A percentile compares a stretch with the other conserved stretches of the same genome.
Conservation (phyloP, 768 basidiomycete species). For the Rubroboletus pulcherrimus region DNA sequence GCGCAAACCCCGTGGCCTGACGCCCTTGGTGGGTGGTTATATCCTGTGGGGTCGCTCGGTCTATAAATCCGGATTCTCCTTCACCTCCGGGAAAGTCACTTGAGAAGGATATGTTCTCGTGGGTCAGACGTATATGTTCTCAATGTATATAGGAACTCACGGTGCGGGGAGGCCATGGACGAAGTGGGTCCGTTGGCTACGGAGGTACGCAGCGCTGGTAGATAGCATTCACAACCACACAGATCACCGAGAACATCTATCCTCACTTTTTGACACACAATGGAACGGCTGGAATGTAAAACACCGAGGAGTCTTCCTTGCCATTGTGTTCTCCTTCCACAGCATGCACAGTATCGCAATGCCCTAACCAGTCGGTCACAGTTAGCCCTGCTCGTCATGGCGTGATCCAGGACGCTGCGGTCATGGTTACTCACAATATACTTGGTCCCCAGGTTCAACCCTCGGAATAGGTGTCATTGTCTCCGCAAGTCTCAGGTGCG, state of each 20-base stretch:
- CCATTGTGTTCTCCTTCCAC: slow-evolving; percentile 50
- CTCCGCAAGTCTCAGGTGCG: slow-evolving; percentile 52
- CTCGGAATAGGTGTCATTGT: slow-evolving; percentile 58
- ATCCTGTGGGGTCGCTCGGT: slow-evolving; percentile 35
- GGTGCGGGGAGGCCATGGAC: slow-evolving; percentile 46
- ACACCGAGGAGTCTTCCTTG: slow-evolving; percentile 47
- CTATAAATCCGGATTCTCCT: slow-evolving; percentile 44
- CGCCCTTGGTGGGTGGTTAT: slow-evolving; percentile 35
- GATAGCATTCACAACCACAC: not conserved
- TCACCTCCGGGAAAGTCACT: slow-evolving; percentile 54
- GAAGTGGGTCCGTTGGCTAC: slow-evolving; percentile 47
- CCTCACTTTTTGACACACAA: slow-evolving; percentile 47
- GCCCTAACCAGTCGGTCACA: slow-evolving; percentile 33
- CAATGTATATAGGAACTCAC: slow-evolving; percentile 28
- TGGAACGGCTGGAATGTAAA: slow-evolving; percentile 55
- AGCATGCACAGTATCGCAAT: slow-evolving; percentile 54
- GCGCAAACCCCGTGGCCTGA: slow-evolving; percentile 41
- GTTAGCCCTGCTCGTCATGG: not conserved
- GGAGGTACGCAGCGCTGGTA: slow-evolving; percentile 44
- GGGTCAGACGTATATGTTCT: not conserved
- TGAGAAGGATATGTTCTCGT: not conserved
- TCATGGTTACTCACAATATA: slow-evolving; percentile 42
- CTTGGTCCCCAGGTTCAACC: slow-evolving; percentile 63
- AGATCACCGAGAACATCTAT: not conserved
- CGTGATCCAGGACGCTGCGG: not conserved